Base-by-base conservation (phyloP, 352 stramenopile genomes). In the Pythium apleroticum region DNA sequence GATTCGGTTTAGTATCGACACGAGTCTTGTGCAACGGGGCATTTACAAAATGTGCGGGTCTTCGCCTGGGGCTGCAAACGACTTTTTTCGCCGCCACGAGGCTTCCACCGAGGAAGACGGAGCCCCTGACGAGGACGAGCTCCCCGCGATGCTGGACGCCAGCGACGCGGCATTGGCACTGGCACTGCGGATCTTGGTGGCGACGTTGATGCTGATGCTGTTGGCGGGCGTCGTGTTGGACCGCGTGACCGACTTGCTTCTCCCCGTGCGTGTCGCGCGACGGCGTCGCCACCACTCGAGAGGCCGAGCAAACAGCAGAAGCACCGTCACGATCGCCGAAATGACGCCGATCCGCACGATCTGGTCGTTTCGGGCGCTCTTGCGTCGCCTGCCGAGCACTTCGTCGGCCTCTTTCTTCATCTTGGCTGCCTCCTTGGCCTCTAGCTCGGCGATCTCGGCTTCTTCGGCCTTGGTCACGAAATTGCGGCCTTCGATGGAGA, bases 401-500 rank as follows among this genome's bases (percentile, higher is more conserved):
- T 43, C 60, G 4, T 69, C 52, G 14, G 50, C 30, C 20, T 74
- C 57, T 25, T 17, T 49, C 35, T 69, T 37, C 41, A 53, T 63
- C 22, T 73, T 78, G 17, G 67, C 57, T 52, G 77, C 65, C 15
- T 72, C 58, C n/a, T 86, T 73, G 9, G 56, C 53, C 61, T 92
- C 84, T 9, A 89, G 65, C 17, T 75, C 72, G 7, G 68, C 73
- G 14, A 92, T 69, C 52, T 89, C 81, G 2, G 57, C 71, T 55
- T 93, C 84, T 66, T 93, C 84, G 12, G 64, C 68, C 17, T 66
- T 69, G 24, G 75, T 84, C 11, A 93, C 68, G 1, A 88, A 67
- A 10, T 74, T 74, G 19, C 84, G 78, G 15, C 78, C 84, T 76
- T 91, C 81, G 52, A 93, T 93, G 14, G 84, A 93, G 64, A 84